Base-by-base conservation (phyloP, 345 rosid genomes). In the Lumnitzera littorea region DNA sequence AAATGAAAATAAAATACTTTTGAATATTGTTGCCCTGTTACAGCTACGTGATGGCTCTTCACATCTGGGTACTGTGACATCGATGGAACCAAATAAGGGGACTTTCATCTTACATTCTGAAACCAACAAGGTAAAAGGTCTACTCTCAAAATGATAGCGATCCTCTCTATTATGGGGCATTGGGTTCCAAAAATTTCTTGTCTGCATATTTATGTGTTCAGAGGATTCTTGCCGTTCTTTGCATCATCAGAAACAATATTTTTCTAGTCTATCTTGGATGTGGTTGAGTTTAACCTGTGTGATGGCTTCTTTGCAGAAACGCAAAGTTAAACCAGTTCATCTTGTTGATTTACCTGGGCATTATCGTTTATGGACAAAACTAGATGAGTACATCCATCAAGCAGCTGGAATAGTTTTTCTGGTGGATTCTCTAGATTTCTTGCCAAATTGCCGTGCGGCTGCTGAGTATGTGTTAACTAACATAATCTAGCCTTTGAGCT, bases 291-390 rank as follows among this genome's bases (percentile, higher is more conserved):
- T 25, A 14, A 23, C 15, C 15, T 48, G 13, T 23, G 8, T 48
- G 43, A 10, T 62, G 25, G 5, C 17, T 15, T 63, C 6, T 50
- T 58, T 64, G 54, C 80, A 81, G 97, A 83, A 76, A 52, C 87
- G 97, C 47, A 89, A 85, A 71, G 25, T 73, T 53, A 82, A 80
- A 69, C 94, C 89, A 50, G 81, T 89, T 56, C 97, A 85, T 79
- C 77, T 89, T 72, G 85, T 87, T 74, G 98, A 92, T 74, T 89
- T 92, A 73, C 97, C 98, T 53, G 98, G 98, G 31, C 96, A 89
- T 72, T 80, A 91, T 74, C 91, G 96, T 55, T 88, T 92, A 69
- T 85, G 79, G 67, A 75, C 88, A 41, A 85, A 92, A 72, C 76
- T 89, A 60, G 97, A 92, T 31, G 96, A 87, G 65, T 80, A 74